A percentile compares a stretch with the other conserved stretches of the same genome.
phyloP scores from a whole-genome alignment of 352 stramenopile species.

The Globisporangium radiosum region DNA sequence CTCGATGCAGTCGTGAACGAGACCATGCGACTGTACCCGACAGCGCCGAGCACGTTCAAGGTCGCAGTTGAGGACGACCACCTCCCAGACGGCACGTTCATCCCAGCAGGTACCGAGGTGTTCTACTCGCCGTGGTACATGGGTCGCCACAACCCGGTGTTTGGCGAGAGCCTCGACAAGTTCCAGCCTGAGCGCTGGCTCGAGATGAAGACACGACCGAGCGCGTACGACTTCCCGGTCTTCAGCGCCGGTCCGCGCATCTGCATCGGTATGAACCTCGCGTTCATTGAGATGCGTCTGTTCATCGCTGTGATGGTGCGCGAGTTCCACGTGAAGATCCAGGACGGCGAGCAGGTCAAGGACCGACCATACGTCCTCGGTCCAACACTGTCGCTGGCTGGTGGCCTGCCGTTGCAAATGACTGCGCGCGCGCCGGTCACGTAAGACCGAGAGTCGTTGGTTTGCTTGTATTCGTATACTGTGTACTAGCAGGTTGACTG shows the following conservation, averaged over 20 bases:
- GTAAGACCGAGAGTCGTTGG: too few relatives aligned
- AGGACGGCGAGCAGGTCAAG: conserved; percentile 18
- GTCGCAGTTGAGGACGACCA: conserved; percentile 19
- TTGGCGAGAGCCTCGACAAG: conserved; percentile 11
- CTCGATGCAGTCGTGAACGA: conserved; percentile 65
- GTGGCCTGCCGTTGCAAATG: conserved; percentile 41
- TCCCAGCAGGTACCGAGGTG: conserved; percentile 14
- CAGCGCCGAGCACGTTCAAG: conserved; percentile 69
- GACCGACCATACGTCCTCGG: conserved; percentile 51
- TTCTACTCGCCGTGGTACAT: neutral
- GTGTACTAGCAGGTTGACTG: too few relatives aligned
- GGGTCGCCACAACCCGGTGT: conserved; percentile 6
- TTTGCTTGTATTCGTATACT: too few relatives aligned
- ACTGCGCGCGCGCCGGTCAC: conserved; percentile 10
- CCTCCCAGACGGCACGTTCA: conserved; percentile 30
- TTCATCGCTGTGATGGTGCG: conserved; percentile 44
- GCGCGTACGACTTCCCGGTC: conserved; percentile 61
- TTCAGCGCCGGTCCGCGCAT: conserved; percentile 68
- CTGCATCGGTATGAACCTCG: conserved; percentile 74
- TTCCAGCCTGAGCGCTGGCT: conserved; percentile 8
- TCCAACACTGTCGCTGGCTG: conserved; percentile 45
- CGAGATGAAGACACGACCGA: conserved; percentile 22
- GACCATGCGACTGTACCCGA: conserved; percentile 61
- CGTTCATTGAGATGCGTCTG: conserved; percentile 55
- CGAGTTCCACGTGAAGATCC: conserved; percentile 39